Base-by-base conservation (phyloP, 78 protist genomes). In the Isochrysis galbana region DNA sequence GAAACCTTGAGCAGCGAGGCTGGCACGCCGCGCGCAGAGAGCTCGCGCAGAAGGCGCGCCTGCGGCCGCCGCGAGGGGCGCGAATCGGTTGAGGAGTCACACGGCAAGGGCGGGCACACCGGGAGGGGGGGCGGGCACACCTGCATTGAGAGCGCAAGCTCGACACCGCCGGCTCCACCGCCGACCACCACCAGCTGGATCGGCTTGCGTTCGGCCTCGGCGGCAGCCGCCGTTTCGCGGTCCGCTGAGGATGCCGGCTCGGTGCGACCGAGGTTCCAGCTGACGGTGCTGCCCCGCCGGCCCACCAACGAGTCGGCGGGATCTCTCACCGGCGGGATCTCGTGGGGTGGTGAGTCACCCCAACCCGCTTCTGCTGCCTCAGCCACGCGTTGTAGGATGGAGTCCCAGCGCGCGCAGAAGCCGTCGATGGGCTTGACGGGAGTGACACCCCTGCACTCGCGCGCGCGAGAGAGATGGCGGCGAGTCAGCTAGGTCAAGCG, bases 341-440 rank as follows among this genome's bases (percentile, higher is more conserved):
- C n/a, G n/a, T n/a, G n/a, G n/a, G n/a, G n/a, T n/a, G n/a, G n/a
- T n/a, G n/a, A n/a, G n/a, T n/a, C n/a, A n/a, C n/a, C n/a, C n/a
- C n/a, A n/a, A n/a, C n/a, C n/a, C n/a, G n/a, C n/a, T n/a, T n/a
- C n/a, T n/a, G n/a, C n/a, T n/a, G n/a, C n/a, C n/a, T n/a, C n/a
- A n/a, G 36, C 45, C 1, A 44, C 70, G 5, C 70, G 87, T 23
- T 10, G 74, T n/a, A 91, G 70, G 55, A 91, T 54, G 34, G 32
- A 32, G 54, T 91, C 93, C 90, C 93, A 91, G 34, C 93, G 46
- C 4, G 34, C 42, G 78, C 89, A 46, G 91, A 92, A 92, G 7
- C 82, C 82, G 47, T 92, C 94, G 69, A 92, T 92, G 45, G 94
- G 94, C 86, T 92, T 92, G 72, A 92, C 94, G 23, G 94, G 91